A percentile compares a stretch with the other conserved stretches of the same genome.
phyloP scores from a whole-genome alignment of 345 rosid species.

The Excoecaria agallocha region DNA sequence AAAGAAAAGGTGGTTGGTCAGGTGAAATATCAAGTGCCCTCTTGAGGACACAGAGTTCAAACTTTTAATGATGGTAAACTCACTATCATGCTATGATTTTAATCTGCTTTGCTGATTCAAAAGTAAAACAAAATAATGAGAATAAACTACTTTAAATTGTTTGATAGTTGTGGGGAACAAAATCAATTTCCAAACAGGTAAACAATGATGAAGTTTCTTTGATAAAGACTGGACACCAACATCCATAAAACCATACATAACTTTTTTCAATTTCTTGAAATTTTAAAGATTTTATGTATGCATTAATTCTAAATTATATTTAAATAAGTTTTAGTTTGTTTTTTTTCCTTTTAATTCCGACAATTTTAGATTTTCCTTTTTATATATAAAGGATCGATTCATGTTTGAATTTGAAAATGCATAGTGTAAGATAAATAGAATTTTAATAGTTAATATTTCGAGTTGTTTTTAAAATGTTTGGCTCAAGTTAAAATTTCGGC shows the following conservation, averaged over 20 bases:
- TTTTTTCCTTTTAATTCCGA: no score
- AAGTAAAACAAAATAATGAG: constrained; percentile 63
- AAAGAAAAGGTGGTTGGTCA: constrained; percentile 40
- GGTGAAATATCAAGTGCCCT: constrained; percentile 41
- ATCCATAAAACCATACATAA: constrained; percentile 16
- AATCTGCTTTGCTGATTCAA: constrained; percentile 64
- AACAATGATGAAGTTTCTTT: constrained; percentile 56
- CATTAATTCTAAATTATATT: no score
- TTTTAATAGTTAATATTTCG: no score
- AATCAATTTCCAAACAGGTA: constrained; percentile 84
- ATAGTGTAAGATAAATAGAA: no score
- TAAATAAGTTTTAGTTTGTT: no score
- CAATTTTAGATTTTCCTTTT: no score
- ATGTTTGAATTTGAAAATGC: no score
- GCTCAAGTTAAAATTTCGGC: no score
- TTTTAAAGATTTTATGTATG: neutral
- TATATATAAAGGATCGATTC: no score
- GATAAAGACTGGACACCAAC: constrained; percentile 54
- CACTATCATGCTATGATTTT: constrained; percentile 73
- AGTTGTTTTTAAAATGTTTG: no score
- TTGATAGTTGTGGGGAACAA: constrained; percentile 77
- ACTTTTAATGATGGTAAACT: constrained; percentile 71
- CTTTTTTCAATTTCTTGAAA: neutral
- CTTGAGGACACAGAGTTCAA: constrained; percentile 41
- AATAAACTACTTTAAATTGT: constrained; percentile 46